Conservation (phyloP, 1,284 basidiomycete genomes). For the Melampsora larici-populina region DNA sequence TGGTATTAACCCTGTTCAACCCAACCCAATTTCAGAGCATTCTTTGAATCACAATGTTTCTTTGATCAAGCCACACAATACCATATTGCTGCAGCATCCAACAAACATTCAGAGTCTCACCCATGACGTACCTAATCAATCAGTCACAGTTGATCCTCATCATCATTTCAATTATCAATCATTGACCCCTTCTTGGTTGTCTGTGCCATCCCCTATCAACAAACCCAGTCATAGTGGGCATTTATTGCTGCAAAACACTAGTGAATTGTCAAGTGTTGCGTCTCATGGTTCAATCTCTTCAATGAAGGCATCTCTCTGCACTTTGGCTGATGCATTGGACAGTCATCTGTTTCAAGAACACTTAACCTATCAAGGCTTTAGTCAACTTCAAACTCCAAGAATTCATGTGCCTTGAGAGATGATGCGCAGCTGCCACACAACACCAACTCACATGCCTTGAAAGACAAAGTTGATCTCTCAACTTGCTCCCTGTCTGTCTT, state of each 20-base stretch:
- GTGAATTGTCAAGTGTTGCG: neutral
- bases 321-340: neutral
- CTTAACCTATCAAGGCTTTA: neutral
- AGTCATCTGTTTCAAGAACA: constrained; percentile 7
- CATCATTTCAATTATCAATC: neutral
- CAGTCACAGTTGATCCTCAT: too few relatives aligned
- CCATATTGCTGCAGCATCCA: constrained; percentile 9
- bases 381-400: neutral
- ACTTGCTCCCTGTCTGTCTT: neutral
- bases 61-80: constrained; percentile 1
- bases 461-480: too few relatives aligned
- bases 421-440: neutral
- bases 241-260: neutral
- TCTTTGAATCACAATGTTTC: neutral
- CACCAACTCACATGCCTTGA: neutral
- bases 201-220: neutral
- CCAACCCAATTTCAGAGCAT: neutral
- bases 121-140: neutral
- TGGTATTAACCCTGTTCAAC: constrained; percentile 10
- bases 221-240: neutral
- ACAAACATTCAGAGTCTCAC: neutral
- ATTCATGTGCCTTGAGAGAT: neutral
- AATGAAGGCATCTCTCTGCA: neutral
- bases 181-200: neutral
- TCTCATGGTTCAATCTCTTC: neutral